Base-by-base conservation (phyloP, 2,329 filamentous ascomycete genomes). In the Exophiala calicioides region DNA sequence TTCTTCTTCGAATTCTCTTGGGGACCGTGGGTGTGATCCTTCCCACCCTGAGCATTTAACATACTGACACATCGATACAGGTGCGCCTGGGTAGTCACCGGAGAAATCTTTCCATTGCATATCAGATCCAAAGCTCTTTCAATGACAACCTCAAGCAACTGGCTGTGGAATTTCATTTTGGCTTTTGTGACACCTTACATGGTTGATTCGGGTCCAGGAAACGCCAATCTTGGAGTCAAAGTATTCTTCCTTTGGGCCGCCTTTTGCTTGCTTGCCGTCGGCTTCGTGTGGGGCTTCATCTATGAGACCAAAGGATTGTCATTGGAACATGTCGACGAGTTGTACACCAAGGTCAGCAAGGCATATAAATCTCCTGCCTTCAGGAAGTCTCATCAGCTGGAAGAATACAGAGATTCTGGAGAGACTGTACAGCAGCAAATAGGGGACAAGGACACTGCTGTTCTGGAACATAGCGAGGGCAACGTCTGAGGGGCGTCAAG, bases 1-100 rank as follows among this genome's bases (percentile, higher is more conserved):
- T 88, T 88, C 78, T 90, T 85, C 78, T 95, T 94, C 68, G 89
- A 88, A 49, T 83, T 79, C 49, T 94, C 88, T 54, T 94, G 88
- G 88, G 89, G 89, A 43, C 88, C 88, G 5, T 68, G 65, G n/a
- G n/a, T n/a, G n/a, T n/a, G n/a, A n/a, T n/a, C n/a, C n/a, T n/a
- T n/a, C n/a, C n/a, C n/a, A n/a, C n/a, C n/a, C n/a, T n/a, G n/a
- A n/a, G n/a, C n/a, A n/a, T n/a, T n/a, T n/a, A n/a, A n/a, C n/a
- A n/a, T n/a, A n/a, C n/a, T n/a, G n/a, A n/a, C n/a, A n/a, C n/a
- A n/a, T n/a, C n/a, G n/a, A n/a, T n/a, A n/a, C n/a, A n/a, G n/a
- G n/a, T n/a, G n/a, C 66, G 60, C 67, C 3, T 71, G 70, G 65
- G 52, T 72, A 30, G 70, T 69, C 65, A 37, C 64, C 64, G 4